These are phyloP conservation scores for Ogataea naganishii DNA, from an alignment of 805 yeast genomes.

Conservation along the genomic window DNA sequence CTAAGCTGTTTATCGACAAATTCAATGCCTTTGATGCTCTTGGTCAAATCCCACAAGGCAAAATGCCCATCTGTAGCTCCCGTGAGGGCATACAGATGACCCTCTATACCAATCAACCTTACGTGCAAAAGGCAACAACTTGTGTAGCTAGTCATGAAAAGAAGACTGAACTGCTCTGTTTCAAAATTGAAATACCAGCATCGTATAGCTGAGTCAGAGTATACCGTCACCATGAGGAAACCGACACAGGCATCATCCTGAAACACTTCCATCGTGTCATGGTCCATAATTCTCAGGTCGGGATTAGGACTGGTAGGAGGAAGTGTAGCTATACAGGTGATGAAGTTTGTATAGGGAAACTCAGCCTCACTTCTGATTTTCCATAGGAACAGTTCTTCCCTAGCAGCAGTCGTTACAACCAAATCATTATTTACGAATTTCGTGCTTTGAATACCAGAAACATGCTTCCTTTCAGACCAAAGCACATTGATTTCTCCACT, in stretches of 20 bases:
- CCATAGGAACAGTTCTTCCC: slow-evolving; percentile 89
- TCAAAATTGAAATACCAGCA: slow-evolving; percentile 45
- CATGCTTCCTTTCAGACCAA: slow-evolving; percentile 71
- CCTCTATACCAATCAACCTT: slow-evolving; percentile 28
- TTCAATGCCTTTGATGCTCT: neutral
- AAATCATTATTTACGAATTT: slow-evolving; percentile 46
- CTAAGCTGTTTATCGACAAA: neutral
- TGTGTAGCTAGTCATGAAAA: slow-evolving; percentile 46
- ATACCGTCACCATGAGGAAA: slow-evolving; percentile 57
- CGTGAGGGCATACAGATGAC: slow-evolving; percentile 31
- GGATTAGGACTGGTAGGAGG: slow-evolving; percentile 53
- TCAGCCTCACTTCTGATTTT: slow-evolving; percentile 29
- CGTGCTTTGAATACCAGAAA: slow-evolving; percentile 79
- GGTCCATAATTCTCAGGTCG: slow-evolving; percentile 87
- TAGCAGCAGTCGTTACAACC: slow-evolving; percentile 58
- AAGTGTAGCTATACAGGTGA: slow-evolving; percentile 41
- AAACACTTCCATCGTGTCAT: slow-evolving; percentile 38
- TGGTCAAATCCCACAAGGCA: slow-evolving; percentile 48
- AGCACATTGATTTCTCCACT: slow-evolving; percentile 36
- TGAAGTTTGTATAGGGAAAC: slow-evolving; percentile 21
- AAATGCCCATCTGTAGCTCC: slow-evolving; percentile 84
- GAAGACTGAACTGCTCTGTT: slow-evolving; percentile 29
- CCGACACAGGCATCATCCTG: slow-evolving; percentile 25
- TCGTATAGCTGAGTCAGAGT: slow-evolving; percentile 75
- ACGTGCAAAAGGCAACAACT: slow-evolving; percentile 73